These are phyloP conservation scores for Yamadazyma membranifaciens DNA, from an alignment of 1,139 yeast species.

Conservation along the genomic window DNA sequence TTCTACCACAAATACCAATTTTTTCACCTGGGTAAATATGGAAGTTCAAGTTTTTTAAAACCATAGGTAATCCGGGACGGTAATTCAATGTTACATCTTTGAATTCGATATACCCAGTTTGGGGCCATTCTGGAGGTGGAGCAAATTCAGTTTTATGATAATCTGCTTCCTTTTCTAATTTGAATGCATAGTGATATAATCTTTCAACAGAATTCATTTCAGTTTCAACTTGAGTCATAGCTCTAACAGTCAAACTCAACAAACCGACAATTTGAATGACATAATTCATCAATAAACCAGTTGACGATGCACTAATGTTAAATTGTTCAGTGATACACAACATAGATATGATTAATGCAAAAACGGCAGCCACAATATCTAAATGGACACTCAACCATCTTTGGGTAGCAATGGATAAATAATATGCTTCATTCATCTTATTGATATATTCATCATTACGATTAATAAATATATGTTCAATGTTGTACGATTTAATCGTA, in stretches of 20 bases:
- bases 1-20: conserved; percentile 94
- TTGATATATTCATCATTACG: conserved; percentile 38
- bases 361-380: conserved; percentile 37
- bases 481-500: conserved; percentile 39
- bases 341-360: conserved; percentile 40
- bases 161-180: conserved; percentile 74
- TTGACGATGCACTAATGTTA: conserved; percentile 40
- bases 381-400: conserved; percentile 45
- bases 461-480: conserved; percentile 29
- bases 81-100: conserved; percentile 74
- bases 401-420: conserved; percentile 40
- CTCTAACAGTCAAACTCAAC: conserved; percentile 39
- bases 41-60: conserved; percentile 79
- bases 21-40: conserved; percentile 75
- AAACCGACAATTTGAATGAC: conserved; percentile 46
- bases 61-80: conserved; percentile 84
- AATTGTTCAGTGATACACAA: conserved; percentile 42
- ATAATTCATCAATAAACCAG: conserved; percentile 44
- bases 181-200: conserved; percentile 40
- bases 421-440: conserved; percentile 45
- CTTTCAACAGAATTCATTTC: conserved; percentile 51
- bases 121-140: conserved; percentile 85
- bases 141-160: conserved; percentile 57
- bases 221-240: conserved; percentile 47
- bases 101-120: conserved; percentile 74